These are phyloP conservation scores for Aspergillus diversus DNA, from an alignment of 495 filamentous ascomycete genomes.

Conservation along the genomic window DNA sequence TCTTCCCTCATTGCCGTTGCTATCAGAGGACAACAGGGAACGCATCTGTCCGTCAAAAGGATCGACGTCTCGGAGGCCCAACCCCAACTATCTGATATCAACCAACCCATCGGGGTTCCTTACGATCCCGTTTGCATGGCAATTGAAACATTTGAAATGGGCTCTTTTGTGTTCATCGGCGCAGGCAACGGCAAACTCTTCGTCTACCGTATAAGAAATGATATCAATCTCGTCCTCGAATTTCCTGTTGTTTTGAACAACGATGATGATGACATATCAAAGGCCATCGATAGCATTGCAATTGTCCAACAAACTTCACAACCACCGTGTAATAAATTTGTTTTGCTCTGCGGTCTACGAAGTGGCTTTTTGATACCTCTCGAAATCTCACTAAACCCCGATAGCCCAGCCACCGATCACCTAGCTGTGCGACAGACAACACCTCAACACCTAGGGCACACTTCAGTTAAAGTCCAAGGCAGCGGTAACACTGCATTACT, in stretches of 20 bases:
- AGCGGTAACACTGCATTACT: constrained; percentile 34
- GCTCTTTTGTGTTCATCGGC: constrained; percentile 41
- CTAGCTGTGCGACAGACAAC: constrained; percentile 36
- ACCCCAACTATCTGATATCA: constrained; percentile 24
- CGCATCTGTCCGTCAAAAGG: constrained; percentile 30
- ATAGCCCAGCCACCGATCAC: constrained; percentile 11
- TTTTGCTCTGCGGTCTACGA: constrained; percentile 47
- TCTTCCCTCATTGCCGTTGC: constrained; percentile 33
- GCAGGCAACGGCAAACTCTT: constrained; percentile 39
- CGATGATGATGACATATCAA: constrained; percentile 35
- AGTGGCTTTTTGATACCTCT: constrained; percentile 48
- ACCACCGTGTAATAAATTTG: constrained; percentile 18
- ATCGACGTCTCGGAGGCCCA: constrained; percentile 18
- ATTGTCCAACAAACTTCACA: constrained; percentile 23
- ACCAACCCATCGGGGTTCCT: constrained; percentile 25
- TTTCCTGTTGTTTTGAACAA: constrained; percentile 20
- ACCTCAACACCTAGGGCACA: constrained; percentile 39
- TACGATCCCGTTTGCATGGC: constrained; percentile 45
- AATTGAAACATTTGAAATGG: constrained; percentile 31
- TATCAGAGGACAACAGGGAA: constrained; percentile 27
- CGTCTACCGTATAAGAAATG: constrained; percentile 32
- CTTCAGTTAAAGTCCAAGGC: constrained; percentile 41
- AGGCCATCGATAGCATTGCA: constrained; percentile 45
- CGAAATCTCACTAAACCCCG: constrained; percentile 26
- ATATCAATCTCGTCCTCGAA: constrained; percentile 27